Evolutionary conservation across 345 rosid species (phyloP).

Genomic region (Salix exigua): DNA sequence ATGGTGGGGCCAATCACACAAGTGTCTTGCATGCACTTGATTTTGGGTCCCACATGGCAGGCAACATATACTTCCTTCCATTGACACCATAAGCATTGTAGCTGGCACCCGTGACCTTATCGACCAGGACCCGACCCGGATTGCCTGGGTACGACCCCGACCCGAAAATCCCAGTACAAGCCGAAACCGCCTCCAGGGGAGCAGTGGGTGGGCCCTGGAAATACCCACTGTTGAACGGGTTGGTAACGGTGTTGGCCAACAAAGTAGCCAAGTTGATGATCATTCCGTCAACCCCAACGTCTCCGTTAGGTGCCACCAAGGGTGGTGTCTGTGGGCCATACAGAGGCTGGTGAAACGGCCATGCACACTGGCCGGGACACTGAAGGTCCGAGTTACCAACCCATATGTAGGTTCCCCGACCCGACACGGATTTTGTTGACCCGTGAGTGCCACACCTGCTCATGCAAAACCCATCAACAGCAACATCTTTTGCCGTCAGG

Average conservation of each 20-base stretch:
- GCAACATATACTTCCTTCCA: slow-evolving; percentile 69
- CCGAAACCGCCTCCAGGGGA: slow-evolving; percentile 71
- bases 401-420: slow-evolving; percentile 61
- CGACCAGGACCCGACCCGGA: slow-evolving; percentile 62
- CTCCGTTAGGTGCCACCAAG: slow-evolving; percentile 75
- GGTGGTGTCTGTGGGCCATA: slow-evolving; percentile 91
- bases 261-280: slow-evolving; percentile 76
- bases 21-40: slow-evolving; percentile 46
- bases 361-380: slow-evolving; percentile 90
- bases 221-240: slow-evolving; percentile 68
- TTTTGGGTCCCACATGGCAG: slow-evolving; percentile 92
- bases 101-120: slow-evolving; percentile 68
- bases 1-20: background rate
- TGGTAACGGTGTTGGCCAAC: slow-evolving; percentile 72
- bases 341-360: slow-evolving; percentile 97
- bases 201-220: slow-evolving; percentile 68
- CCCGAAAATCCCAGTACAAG: slow-evolving; percentile 74
- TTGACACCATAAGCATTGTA: slow-evolving; percentile 63
- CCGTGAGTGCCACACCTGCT: slow-evolving; percentile 80
- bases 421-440: slow-evolving; percentile 27
- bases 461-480: slow-evolving; percentile 77
- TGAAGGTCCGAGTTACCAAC: slow-evolving; percentile 81
- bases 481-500: slow-evolving; percentile 70
- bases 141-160: slow-evolving; percentile 83
- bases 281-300: slow-evolving; percentile 93